Evolutionary conservation across 2,329 filamentous ascomycete species (phyloP), one percentile per base, ranked within the genome.

Genomic region (Ophiostoma ips): DNA sequence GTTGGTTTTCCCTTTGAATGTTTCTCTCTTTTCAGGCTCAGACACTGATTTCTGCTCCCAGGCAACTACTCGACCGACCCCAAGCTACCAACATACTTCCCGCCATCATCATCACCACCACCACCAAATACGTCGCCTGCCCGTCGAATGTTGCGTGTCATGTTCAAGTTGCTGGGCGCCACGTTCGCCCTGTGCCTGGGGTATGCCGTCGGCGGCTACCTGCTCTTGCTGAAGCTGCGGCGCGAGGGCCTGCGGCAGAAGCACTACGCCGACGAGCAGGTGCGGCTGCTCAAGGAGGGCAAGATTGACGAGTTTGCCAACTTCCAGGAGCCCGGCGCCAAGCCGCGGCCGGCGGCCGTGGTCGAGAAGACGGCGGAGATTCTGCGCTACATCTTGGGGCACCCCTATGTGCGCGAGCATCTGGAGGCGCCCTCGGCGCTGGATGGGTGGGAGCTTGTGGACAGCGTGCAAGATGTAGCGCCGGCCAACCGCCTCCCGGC

Each of bases 401-500:
- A 48, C 13, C 46, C 46, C 19, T 28, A 35, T 19, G 30, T 45
- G n/a, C 46, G 35, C 33, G 33, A 15, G 13, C 13, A 37, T 3
- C 19, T 38, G n/a, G 46, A 48, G 46, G 5, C 43, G 6, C 46
- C 33, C 4, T 33, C 7, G 4, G 9, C 46, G 8, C 33, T 43
- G 24, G 40, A 43, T 21, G 40, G 40, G 3, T 30, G 24, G 40
- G 40, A 43, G 40, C n/a, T 30, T 16, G 40, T 30, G 5, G 40
- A 43, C 40, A 8, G 8, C 21, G n/a, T n/a, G n/a, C n/a, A n/a
- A n/a, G n/a, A n/a, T n/a, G n/a, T n/a, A n/a, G n/a, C 40, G 2
- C 12, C 40, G 8, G 15, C 7, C 13, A 30, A 30, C 24, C 15
- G 10, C 2, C 75, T 76, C 24, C 84, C 83, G 64, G 75, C 70